Evolutionary conservation across 306 rosid species (phyloP), one percentile per base, ranked within the genome.

Genomic region (Carpinus viminea): DNA sequence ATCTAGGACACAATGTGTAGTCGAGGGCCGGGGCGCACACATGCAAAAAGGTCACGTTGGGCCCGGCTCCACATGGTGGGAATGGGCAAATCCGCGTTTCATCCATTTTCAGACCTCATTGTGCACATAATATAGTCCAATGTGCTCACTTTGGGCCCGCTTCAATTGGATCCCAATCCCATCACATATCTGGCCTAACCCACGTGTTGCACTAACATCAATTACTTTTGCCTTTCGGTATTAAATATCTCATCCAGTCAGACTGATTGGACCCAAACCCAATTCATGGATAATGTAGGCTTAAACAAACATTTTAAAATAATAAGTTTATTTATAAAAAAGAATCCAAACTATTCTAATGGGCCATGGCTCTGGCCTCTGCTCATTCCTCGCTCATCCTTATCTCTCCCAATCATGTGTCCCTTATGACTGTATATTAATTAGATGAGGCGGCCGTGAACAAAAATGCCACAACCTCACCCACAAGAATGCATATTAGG

Each of bases 191-290:
- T 41, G 45, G 45, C 34, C 84, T 83, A 82, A 59, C 20, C 70
- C 84, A 76, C 68, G 82, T 68, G 82, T 69, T 68, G 82, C 73
- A 38, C 57, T 28, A 13, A 26, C 12, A 5, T 11, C 41, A 28
- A 28, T 24, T 28, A 28, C 31, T 60, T 60, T 60, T 60, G 18
- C 68, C 68, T 60, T 60, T 12, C 12, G 66, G 66, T 24, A 31
- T 12, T 1, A 26, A 11, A 61, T 12, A 31, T 6, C 7, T 28
- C 8, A 26, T 61, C 68, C 68, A 28, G 28, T 28, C 68, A 61
- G 5, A 12, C n/a, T 26, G 16, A 61, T 61, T 16, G 36, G 38
- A 61, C n/a, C 36, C 60, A 17, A 43, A 61, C n/a, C 36, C 60
- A 17, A 43, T 34, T 2, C 10, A 46, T n/a, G 24, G 11, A 5